Base-by-base conservation (phyloP, 306 rosid species). In the Acacia crassicarpa region DNA sequence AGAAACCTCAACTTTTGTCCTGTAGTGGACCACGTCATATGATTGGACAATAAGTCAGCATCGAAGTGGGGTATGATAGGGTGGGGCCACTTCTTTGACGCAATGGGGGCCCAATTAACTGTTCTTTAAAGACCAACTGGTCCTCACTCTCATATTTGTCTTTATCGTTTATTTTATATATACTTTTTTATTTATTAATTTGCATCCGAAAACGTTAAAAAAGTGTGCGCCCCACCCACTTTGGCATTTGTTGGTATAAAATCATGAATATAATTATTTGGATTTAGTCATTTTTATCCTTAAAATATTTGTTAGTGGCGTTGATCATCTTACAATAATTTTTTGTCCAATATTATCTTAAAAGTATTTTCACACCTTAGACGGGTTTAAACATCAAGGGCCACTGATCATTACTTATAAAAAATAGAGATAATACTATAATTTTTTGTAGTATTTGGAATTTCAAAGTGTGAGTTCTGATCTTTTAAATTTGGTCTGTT, bases 61-160 rank as follows among this genome's bases (percentile, higher is more conserved):
- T 80, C 17, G 12, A 23, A 80, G 78, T 83, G 78, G 65, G 78
- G 65, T 43, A 30, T 75, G 27, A 61, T 72, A 45, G 27, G 32
- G 85, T 83, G 87, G 85, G 53, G 83, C 89, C 85, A 51, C 67
- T 74, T 53, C 56, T 75, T 58, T 75, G 2, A 40, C 9, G 2
- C 8, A 6, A 35, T 58, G 40, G 53, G 79, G 70, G 14, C 71
- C 80, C 43, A 75, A 6, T 3, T n/a, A 13, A 53, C 62, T 77
- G 70, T 80, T 77, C 33, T 61, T 23, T 59, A 61, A 3, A 83
- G 80, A 69, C 85, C 74, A 83, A 78, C 46, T 81, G 77, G 87
- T 81, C 59, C 79, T 77, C 85, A 4, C 66, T 1, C 58, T 51
- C 58, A 16, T 14, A 14, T 51, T 51, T 51, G 17, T 4, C 9